These are phyloP conservation scores for Papiliotrema fonsecae DNA, from an alignment of 1,284 basidiomycete species.

Conservation along the genomic window DNA sequence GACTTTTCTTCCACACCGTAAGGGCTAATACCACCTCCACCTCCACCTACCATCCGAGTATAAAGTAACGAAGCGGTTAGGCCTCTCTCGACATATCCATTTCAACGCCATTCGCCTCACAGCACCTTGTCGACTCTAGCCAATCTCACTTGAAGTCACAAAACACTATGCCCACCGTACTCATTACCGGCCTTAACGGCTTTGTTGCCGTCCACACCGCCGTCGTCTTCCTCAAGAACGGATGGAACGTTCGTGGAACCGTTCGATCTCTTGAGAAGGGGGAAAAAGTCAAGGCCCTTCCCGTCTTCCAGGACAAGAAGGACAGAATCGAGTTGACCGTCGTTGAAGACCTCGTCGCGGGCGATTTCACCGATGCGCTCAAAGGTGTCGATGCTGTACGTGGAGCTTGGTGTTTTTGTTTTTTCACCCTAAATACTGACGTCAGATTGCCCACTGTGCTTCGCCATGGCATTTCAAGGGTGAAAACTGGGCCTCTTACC, in stretches of 20 bases:
- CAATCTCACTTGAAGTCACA: too few relatives aligned
- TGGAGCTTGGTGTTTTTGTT: neutral
- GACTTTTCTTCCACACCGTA: too few relatives aligned
- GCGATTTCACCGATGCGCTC: constrained; percentile 41
- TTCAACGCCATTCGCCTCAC: neutral
- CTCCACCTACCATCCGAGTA: too few relatives aligned
- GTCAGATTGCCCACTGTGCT: constrained; percentile 18
- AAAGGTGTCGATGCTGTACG: constrained; percentile 25
- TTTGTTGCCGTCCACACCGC: constrained; percentile 33
- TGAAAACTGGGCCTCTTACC: constrained; percentile 34
- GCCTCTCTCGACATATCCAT: neutral
- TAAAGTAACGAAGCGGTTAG: too few relatives aligned
- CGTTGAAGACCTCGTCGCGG: constrained; percentile 28
- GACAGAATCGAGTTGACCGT: constrained; percentile 31
- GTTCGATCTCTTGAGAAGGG: constrained; percentile 43
- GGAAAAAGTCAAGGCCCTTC: constrained; percentile 23
- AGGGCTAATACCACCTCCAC: too few relatives aligned
- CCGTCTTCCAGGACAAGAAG: constrained; percentile 9
- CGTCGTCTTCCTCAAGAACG: constrained; percentile 22
- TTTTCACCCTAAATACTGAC: neutral
- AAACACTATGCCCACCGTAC: constrained; percentile 17
- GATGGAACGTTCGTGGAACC: constrained; percentile 41
- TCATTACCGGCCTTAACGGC: constrained; percentile 34
- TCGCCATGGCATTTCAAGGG: constrained; percentile 26
- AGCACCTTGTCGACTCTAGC: too few relatives aligned